Conservation (phyloP, 2,329 filamentous ascomycete genomes). For the Helicocarpus griseus region DNA sequence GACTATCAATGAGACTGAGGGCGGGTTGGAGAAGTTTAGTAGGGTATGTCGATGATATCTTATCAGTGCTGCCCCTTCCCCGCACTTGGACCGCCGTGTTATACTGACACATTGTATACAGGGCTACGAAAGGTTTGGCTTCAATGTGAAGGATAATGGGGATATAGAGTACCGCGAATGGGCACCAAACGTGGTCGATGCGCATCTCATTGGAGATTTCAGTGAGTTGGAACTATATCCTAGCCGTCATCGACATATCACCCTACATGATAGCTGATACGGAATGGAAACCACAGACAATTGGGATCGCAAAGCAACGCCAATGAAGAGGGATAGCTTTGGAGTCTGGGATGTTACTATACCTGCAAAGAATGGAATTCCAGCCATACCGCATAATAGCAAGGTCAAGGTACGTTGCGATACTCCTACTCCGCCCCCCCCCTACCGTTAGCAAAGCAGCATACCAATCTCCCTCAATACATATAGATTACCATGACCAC, state of each 20-base stretch:
- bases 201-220: constrained; percentile 88
- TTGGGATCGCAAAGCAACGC: constrained; percentile 74
- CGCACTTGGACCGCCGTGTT: constrained; percentile 1
- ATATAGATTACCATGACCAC: constrained; percentile 73
- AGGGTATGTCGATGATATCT: constrained; percentile 43
- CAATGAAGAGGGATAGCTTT: constrained; percentile 77
- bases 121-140: constrained; percentile 79
- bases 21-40: constrained; percentile 85
- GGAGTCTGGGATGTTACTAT: constrained; percentile 80
- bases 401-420: constrained; percentile 71
- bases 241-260: background rate
- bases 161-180: constrained; percentile 91
- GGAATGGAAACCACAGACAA: constrained; percentile 47
- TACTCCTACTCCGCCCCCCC: background rate
- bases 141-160: constrained; percentile 71
- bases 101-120: constrained; percentile 26
- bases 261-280: background rate
- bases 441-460: background rate
- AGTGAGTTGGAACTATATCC: constrained; percentile 46
- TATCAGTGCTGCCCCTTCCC: background rate
- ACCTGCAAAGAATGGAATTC: constrained; percentile 61
- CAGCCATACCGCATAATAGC: constrained; percentile 81
- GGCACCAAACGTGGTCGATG: constrained; percentile 80
- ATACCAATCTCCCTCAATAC: background rate
- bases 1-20: constrained; percentile 71